Evolutionary conservation across 2,329 filamentous ascomycete species (phyloP).

Genomic region (Penicillium paneum): DNA sequence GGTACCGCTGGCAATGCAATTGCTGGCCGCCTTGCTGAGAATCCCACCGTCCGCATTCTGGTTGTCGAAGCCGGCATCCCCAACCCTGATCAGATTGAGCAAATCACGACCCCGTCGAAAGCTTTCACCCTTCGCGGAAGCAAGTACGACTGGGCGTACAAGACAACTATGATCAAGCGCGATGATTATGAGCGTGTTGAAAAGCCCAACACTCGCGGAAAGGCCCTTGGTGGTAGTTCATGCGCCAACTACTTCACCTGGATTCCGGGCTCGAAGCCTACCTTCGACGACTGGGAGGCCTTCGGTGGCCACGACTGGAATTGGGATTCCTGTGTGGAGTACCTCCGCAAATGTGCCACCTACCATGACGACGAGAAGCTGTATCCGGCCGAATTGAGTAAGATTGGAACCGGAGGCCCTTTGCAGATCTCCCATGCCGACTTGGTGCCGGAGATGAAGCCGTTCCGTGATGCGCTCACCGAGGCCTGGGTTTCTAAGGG

Average conservation of each 20-base stretch:
- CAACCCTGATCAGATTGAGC: constrained; percentile 48
- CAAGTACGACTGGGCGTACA: constrained; percentile 60
- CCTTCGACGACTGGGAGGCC: constrained; percentile 51
- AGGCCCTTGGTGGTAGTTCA: constrained; percentile 57
- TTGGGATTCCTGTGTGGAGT: constrained; percentile 50
- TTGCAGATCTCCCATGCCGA: constrained; percentile 54
- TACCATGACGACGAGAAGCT: constrained; percentile 54
- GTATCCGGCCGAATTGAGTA: constrained; percentile 45
- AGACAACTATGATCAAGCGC: constrained; percentile 58
- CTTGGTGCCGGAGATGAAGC: constrained; percentile 51
- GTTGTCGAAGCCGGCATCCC: constrained; percentile 29
- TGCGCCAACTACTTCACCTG: constrained; percentile 63
- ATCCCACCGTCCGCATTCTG: constrained; percentile 39
- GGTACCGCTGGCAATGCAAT: constrained; percentile 50
- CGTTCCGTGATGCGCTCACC: constrained; percentile 44
- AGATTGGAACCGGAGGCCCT: constrained; percentile 53
- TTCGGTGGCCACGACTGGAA: constrained; percentile 52
- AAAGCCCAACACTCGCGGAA: constrained; percentile 61
- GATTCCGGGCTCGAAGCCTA: constrained; percentile 56
- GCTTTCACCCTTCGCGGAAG: constrained; percentile 56
- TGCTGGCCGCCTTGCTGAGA: constrained; percentile 52
- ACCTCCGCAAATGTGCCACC: constrained; percentile 53
- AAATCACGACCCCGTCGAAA: constrained; percentile 55
- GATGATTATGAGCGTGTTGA: constrained; percentile 59
- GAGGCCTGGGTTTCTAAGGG: constrained; percentile 56